Evolutionary conservation across 1,284 basidiomycete species (phyloP).

Genomic region (Abortiporus biennis): DNA sequence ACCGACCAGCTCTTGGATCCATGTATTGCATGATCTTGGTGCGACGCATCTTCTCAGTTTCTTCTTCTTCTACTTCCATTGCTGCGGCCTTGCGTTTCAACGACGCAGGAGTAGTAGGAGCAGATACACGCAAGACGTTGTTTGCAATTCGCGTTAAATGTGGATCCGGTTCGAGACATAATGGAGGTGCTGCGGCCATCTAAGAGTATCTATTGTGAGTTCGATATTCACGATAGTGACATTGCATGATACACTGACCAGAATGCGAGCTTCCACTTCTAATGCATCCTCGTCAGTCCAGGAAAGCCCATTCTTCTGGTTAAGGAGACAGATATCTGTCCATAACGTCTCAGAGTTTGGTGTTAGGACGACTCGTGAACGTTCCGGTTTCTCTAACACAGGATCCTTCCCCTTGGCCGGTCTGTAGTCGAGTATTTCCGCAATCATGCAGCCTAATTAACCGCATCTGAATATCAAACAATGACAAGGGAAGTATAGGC

Average conservation of each 20-base stretch:
- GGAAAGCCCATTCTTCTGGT: conserved; percentile 44
- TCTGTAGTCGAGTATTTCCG: conserved; percentile 71
- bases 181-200: conserved; percentile 64
- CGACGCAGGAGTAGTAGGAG: conserved; percentile 60
- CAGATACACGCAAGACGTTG: conserved; percentile 59
- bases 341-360: conserved; percentile 71
- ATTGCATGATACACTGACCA: conserved; percentile 42
- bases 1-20: conserved; percentile 43
- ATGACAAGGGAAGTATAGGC: conserved; percentile 3
- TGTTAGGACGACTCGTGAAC: conserved; percentile 64
- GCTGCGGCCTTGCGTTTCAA: conserved; percentile 70
- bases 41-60: conserved; percentile 60
- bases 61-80: conserved; percentile 64
- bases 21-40: conserved; percentile 72
- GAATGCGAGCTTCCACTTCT: conserved; percentile 62
- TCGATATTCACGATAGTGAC: conserved; percentile 6
- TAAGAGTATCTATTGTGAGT: conserved; percentile 27
- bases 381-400: conserved; percentile 48
- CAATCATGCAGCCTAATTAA: conserved; percentile 66
- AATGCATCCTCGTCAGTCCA: conserved; percentile 69
- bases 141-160: conserved; percentile 70
- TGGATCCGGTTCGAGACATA: conserved; percentile 73
- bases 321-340: conserved; percentile 67
- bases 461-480: not conserved
- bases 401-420: conserved; percentile 48